A percentile compares a stretch with the other conserved stretches of the same genome.
These are phyloP conservation scores for Fusarium albosuccineum DNA, from an alignment of 2,329 filamentous ascomycete genomes.

Conservation along the genomic window DNA sequence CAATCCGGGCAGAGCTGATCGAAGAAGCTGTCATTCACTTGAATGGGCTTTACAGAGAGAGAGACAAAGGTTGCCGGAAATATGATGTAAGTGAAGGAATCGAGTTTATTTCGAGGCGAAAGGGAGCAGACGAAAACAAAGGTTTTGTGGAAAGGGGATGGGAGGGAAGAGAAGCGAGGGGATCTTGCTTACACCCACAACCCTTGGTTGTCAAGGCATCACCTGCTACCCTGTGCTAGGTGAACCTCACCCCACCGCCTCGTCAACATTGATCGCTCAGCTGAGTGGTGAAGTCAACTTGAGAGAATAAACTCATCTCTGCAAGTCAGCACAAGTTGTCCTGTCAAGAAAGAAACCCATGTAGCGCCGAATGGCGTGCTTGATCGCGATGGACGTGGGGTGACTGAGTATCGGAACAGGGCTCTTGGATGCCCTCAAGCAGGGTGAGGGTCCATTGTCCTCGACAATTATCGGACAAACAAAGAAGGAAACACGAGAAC, in stretches of 20 bases:
- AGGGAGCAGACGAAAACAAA: background rate
- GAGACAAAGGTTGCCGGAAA: no score
- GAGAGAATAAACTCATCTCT: background rate
- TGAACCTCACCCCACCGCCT: no score
- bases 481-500: background rate
- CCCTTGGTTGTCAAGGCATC: background rate
- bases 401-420: background rate
- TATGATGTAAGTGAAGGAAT: no score
- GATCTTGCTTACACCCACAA: background rate
- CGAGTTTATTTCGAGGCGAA: no score
- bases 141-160: background rate
- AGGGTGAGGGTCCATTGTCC: conserved; percentile 7
- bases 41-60: background rate
- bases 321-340: background rate
- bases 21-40: background rate
- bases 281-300: background rate
- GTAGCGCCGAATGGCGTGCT: conserved; percentile 5
- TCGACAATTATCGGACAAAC: background rate
- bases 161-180: background rate
- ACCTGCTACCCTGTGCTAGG: background rate
- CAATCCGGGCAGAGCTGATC: background rate
- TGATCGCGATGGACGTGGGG: background rate
- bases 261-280: background rate
- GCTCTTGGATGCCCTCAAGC: background rate
- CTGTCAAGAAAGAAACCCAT: background rate